Evolutionary conservation across 2,329 filamentous ascomycete species (phyloP), one percentile per base, ranked within the genome.

Genomic region (Elsinoe perseae): DNA sequence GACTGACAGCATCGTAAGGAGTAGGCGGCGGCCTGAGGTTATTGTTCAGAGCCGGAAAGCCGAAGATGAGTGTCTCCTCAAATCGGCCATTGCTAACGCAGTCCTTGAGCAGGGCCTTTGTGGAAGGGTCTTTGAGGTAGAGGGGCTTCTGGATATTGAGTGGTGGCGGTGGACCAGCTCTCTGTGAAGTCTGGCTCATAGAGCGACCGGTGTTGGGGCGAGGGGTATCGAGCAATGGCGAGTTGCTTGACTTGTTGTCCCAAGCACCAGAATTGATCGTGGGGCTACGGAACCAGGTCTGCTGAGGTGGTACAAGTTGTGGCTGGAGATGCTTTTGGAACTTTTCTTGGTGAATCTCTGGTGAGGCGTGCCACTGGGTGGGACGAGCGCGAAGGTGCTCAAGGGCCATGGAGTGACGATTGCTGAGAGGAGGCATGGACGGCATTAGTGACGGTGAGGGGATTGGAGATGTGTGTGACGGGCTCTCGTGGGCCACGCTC

Each of bases 11-110:
- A 23, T 56, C 53, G 21, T 43, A 56, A 3, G 18, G 8, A 8
- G 32, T 56, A 9, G 53, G 27, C 7, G 16, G 36, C 16, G 40
- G 25, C 8, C 53, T 21, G 30, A 52, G 43, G 4, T 14, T 21
- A 4, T 43, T 28, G 12, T 50, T 30, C 8, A 52, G 36, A 10
- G 58, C 21, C 4, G 90, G 89, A 64, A 96, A 97, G 0, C 92
- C 92, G 70, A 95, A 96, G 68, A 95, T 88, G 54, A 97, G 81
- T 1, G 89, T 90, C 71, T 97, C 92, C 67, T 97, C 92, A 64
- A 97, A 97, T 68, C 40, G 38, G n/a, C 36, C 38, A 16, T 44
- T 56, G 53, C 40, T 34, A 9, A 46, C 36, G 32, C 53, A 56
- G 53, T 56, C 53, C 18, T 44, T 42, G 21, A 56, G 53, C 12